These are phyloP conservation scores for Venturiaceae sp. DNA, from an alignment of 2,329 filamentous ascomycete species.

Conservation along the genomic window DNA sequence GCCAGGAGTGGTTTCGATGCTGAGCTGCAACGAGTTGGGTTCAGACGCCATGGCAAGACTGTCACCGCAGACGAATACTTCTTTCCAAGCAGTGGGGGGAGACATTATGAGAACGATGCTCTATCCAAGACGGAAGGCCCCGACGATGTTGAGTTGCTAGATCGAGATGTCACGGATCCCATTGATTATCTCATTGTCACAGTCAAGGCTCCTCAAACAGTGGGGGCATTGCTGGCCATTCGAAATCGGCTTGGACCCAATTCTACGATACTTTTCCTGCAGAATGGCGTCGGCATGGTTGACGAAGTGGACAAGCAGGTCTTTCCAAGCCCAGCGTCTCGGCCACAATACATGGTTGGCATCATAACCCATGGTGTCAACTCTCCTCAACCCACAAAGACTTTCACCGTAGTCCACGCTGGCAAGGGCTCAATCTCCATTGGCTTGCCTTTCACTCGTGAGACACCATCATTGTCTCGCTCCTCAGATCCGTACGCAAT, in stretches of 20 bases:
- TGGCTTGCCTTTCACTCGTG: slow-evolving; percentile 38
- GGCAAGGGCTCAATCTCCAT: slow-evolving; percentile 50
- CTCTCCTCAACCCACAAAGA: slow-evolving; percentile 22
- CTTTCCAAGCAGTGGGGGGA: not conserved
- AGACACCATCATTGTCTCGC: slow-evolving; percentile 14
- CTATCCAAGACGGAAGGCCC: not conserved
- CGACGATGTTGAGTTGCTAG: not conserved
- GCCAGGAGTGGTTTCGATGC: slow-evolving; percentile 33
- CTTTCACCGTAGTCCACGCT: slow-evolving; percentile 47
- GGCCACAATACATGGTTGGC: slow-evolving; percentile 71
- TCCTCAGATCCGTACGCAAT: slow-evolving; percentile 14
- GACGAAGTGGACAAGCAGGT: slow-evolving; percentile 64
- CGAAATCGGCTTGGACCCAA: slow-evolving; percentile 55
- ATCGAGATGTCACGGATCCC: slow-evolving; percentile 22
- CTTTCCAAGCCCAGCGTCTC: slow-evolving; percentile 54
- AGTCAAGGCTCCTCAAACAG: slow-evolving; percentile 61
- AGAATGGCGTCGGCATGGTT: slow-evolving; percentile 75
- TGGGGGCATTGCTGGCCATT: slow-evolving; percentile 57
- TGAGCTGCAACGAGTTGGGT: slow-evolving; percentile 28
- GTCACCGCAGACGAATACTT: slow-evolving; percentile 8
- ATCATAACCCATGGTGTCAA: slow-evolving; percentile 51
- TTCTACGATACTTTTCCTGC: slow-evolving; percentile 66
- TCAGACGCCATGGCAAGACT: slow-evolving; percentile 28
- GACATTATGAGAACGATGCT: not conserved
- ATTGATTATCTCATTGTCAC: slow-evolving; percentile 70